Percentiles rank a stretch among this genome's conserved stretches.
Evolutionary conservation across 2,329 filamentous ascomycete species (phyloP).

Genomic region (Venturia aucupariae): DNA sequence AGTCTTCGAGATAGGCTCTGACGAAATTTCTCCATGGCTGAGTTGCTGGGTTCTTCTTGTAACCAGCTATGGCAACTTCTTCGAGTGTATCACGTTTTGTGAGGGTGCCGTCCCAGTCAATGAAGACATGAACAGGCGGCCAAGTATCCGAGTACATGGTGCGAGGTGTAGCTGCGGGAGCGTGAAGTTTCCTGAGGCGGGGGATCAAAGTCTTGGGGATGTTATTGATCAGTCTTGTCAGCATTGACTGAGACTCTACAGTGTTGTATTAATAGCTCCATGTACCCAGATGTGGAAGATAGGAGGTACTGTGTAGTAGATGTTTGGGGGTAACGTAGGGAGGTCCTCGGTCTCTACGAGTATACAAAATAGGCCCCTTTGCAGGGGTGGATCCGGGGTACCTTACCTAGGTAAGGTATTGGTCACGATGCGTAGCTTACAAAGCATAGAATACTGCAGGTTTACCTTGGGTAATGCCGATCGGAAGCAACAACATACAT

Average conservation of each 20-base stretch:
- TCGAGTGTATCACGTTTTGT: conserved; percentile 37
- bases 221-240: background rate
- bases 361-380: too few species aligned
- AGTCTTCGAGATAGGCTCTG: conserved; percentile 34
- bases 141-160: background rate
- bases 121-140: conserved; percentile 26
- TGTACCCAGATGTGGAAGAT: too few species aligned
- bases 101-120: conserved; percentile 42
- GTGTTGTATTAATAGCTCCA: too few species aligned
- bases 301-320: too few species aligned
- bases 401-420: too few species aligned
- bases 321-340: too few species aligned
- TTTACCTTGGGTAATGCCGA: too few species aligned
- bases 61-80: conserved; percentile 31
- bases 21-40: conserved; percentile 29
- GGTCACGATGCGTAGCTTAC: background rate
- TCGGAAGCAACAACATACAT: background rate
- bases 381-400: background rate
- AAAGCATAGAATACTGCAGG: too few species aligned
- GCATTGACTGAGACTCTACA: background rate
- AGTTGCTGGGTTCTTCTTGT: conserved; percentile 16
- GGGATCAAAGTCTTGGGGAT: background rate
- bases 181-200: background rate
- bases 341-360: too few species aligned
- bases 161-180: too few species aligned